phyloP scores from a whole-genome alignment of 331 rosid genomes.

The Acacia pycnantha region DNA sequence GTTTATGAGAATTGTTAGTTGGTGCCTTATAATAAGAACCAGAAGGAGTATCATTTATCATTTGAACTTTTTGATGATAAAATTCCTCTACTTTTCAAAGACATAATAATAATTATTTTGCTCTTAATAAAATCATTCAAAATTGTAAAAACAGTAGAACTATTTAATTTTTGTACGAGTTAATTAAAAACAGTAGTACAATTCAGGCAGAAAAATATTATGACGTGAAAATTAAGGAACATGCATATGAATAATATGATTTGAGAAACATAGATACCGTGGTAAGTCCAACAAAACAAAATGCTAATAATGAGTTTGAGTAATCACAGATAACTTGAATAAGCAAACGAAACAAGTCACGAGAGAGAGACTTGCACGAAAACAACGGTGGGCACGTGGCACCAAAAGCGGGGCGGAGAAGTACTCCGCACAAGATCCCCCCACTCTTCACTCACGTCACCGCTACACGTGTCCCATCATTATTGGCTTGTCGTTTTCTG shows the following conservation, averaged over 20 bases:
- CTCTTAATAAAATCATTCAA: too few species aligned
- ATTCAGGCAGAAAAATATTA: background rate
- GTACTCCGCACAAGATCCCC: background rate
- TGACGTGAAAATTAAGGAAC: background rate
- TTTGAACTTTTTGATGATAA: too few species aligned
- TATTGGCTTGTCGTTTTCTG: slow-evolving; percentile 19
- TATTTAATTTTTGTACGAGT: too few species aligned
- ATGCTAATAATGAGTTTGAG: background rate
- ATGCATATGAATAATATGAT: background rate
- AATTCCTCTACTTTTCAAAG: too few species aligned
- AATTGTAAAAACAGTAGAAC: background rate
- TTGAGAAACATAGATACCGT: background rate
- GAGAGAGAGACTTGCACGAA: slow-evolving; percentile 37
- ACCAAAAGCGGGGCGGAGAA: background rate
- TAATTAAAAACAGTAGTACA: too few species aligned
- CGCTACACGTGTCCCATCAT: background rate
- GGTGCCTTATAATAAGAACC: too few species aligned
- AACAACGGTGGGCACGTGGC: slow-evolving; percentile 25
- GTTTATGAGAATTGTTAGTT: too few species aligned
- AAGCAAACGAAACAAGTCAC: background rate
- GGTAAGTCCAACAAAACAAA: background rate
- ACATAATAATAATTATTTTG: too few species aligned
- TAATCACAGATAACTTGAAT: background rate
- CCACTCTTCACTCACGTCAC: background rate
- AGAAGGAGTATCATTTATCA: too few species aligned